phyloP scores from a whole-genome alignment of 148 eudicot species.

The Cornus florida region DNA sequence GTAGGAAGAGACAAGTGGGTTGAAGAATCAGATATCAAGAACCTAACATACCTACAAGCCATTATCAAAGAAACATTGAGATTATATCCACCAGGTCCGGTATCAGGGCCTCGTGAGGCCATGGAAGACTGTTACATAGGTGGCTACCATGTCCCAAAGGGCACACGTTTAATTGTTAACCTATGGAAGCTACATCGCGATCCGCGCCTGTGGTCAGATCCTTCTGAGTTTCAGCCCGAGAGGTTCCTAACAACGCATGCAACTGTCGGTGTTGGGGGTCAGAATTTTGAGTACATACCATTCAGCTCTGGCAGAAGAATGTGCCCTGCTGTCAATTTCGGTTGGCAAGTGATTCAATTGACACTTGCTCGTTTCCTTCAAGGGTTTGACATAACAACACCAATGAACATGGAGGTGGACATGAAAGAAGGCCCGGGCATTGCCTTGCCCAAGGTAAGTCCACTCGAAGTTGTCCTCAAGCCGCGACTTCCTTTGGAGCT shows the following conservation, averaged over 20 bases:
- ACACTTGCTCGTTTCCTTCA: slow-evolving; percentile 27
- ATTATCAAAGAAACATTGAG: slow-evolving; percentile 41
- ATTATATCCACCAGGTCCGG: slow-evolving; percentile 38
- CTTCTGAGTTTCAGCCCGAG: slow-evolving; percentile 30
- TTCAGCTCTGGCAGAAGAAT: slow-evolving; percentile 33
- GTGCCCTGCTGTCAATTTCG: slow-evolving; percentile 35
- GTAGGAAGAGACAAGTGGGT: slow-evolving; percentile 39
- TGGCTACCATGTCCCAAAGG: slow-evolving; percentile 28
- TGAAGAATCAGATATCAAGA: slow-evolving; percentile 35
- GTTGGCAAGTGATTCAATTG: slow-evolving; percentile 18
- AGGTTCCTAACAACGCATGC: slow-evolving; percentile 25
- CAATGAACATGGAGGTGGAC: slow-evolving; percentile 14
- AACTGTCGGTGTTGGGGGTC: slow-evolving; percentile 15
- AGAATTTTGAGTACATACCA: slow-evolving; percentile 29
- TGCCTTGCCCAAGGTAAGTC: slow-evolving; percentile 29
- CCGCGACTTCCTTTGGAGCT: slow-evolving; percentile 23
- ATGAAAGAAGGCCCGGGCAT: slow-evolving; percentile 41
- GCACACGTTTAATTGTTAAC: slow-evolving; percentile 28
- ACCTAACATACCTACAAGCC: slow-evolving; percentile 36
- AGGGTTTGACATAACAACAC: slow-evolving; percentile 22
- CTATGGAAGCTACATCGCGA: slow-evolving; percentile 43
- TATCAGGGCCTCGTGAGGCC: slow-evolving; percentile 31
- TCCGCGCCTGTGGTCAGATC: slow-evolving; percentile 27
- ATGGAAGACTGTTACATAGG: slow-evolving; percentile 27
- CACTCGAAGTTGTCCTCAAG: slow-evolving; percentile 21